A percentile compares a stretch with the other conserved stretches of the same genome.
Conservation (phyloP, 768 basidiomycete genomes). For the Lentinula edodes region DNA sequence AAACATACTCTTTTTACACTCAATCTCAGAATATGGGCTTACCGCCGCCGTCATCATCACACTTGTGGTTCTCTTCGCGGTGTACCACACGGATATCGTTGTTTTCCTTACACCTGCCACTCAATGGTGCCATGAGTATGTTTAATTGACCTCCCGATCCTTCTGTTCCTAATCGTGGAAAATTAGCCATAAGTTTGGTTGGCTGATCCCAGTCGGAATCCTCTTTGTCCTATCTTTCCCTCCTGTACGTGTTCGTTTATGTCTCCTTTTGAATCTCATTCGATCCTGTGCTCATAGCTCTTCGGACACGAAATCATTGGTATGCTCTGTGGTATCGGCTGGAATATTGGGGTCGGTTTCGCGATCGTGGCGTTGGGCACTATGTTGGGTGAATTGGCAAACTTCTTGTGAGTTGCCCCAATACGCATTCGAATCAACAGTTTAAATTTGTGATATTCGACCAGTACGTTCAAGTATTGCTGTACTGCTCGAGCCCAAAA, state of each 20-base stretch:
- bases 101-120: constrained; percentile 42
- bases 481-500: constrained; percentile 30
- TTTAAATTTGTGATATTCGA: background rate
- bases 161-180: background rate
- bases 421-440: background rate
- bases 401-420: constrained; percentile 20
- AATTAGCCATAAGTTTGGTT: constrained; percentile 33
- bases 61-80: constrained; percentile 28
- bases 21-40: constrained; percentile 15
- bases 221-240: constrained; percentile 48
- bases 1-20: background rate
- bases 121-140: constrained; percentile 40
- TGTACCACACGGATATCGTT: constrained; percentile 45
- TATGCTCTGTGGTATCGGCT: constrained; percentile 36
- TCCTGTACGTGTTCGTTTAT: constrained; percentile 17
- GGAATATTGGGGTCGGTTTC: constrained; percentile 40
- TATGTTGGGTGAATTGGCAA: constrained; percentile 32
- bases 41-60: constrained; percentile 24
- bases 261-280: background rate
- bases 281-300: constrained; percentile 12
- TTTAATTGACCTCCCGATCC: background rate
- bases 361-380: constrained; percentile 33
- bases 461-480: constrained; percentile 31
- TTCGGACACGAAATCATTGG: constrained; percentile 43
- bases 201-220: constrained; percentile 50